Evolutionary conservation across 352 stramenopile genomes (phyloP), one percentile per base, ranked within the genome.

Genomic region (Bremia lactucae): DNA sequence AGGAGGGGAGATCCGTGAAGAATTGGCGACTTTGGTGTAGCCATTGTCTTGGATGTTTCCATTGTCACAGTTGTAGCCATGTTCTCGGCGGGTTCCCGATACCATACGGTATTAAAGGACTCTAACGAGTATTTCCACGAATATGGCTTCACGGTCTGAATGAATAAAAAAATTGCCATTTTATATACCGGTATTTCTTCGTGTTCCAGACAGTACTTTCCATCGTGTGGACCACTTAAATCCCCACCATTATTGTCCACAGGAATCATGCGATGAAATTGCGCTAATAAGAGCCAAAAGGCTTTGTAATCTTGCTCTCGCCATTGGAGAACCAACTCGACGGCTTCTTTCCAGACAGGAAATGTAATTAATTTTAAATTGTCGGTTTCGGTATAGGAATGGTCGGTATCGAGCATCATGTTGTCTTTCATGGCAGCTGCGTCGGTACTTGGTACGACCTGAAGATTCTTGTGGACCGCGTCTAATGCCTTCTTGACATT

Each of bases 91-190:
- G 83, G 62, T 42, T 86, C 76, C 11, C 72, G 65, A 47, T 85
- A 83, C 76, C 77, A 91, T 9, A 86, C 72, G 15, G 79, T 72
- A 46, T 87, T 86, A 47, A 82, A 87, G 20, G 68, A 71, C 28
- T 87, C 73, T 16, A 87, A 63, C 39, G 74, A 75, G 57, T 85
- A 78, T 56, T 84, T 69, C 69, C 64, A 81, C 42, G 76, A 83
- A 42, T 88, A 72, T 13, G 73, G 73, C 41, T 83, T 84, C 21
- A 87, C 76, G 1, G 71, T 83, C 52, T 91, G 79, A 31, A 88
- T 67, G 41, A 87, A 88, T 7, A 91, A 46, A 33, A 84, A 85
- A 49, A 86, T 77, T 21, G 46, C 71, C 48, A 91, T 55, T 51
- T 87, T 88, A 53, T 74, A 86, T 33, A 88, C 64, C 0, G 75